Evolutionary conservation across 257 asterid genomes (phyloP), one percentile per base, ranked within the genome.

Genomic region (Ehretia macrophylla): DNA sequence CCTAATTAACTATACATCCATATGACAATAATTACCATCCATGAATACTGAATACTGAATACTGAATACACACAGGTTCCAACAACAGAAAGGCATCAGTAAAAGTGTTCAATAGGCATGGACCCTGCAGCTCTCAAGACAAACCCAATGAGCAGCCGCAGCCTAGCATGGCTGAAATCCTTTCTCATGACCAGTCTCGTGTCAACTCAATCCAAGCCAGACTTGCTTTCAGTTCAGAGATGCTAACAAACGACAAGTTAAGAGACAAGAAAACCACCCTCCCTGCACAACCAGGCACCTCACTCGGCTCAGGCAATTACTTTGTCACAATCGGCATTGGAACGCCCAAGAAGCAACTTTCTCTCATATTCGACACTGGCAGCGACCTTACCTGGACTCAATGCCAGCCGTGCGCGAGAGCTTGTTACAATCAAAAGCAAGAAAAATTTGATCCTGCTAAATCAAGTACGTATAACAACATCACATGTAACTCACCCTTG

Each of bases 301-400:
- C 90, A 14, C 48, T 78, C 8, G 84, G 83, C 47, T 59, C 90
- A 0, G 88, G 85, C 4, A 81, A 86, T 77, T 90, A 90, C 79
- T 10, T 90, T 1, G 90, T 79, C 22, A 60, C 67, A 18, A 22
- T 90, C 0, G 90, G 93, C 53, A 79, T 90, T 4, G 96, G 97
- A 16, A 79, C 84, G 11, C 96, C 96, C 0, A 32, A 35, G 23
- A 76, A 69, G 19, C 21, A 60, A 32, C 65, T 85, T 0, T 61
- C 84, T 0, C 75, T 90, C 17, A 37, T 81, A 4, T 78, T 90
- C 14, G 96, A 90, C 65, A 90, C 97, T 0, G 97, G 95, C 1
- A 85, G 95, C n/a, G 93, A 81, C 68, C 63, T 90, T 0, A 83
- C 97, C 5, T 90, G 97, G 97, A 87, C 96, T 0, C 97, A 87